Evolutionary conservation across 176 grass and related monocot species (phyloP), one percentile per base, ranked within the genome.

Genomic region (Dactylis glomerata): DNA sequence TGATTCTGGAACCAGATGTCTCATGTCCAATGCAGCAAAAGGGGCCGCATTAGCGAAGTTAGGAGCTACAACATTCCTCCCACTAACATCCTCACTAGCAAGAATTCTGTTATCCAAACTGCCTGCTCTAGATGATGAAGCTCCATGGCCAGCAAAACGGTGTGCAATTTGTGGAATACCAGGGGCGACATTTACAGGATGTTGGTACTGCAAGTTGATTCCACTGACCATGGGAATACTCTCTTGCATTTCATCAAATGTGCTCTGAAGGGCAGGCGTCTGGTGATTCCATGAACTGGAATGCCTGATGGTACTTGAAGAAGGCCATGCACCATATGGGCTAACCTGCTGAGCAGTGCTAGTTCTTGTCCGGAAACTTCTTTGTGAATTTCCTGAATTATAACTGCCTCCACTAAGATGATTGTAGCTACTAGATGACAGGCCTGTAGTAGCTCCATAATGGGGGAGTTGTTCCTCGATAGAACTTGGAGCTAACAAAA

Each of bases 321-420:
- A 84, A 32, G 88, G 78, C 86, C 88, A 90, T 23, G 86, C 74
- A 80, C 46, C 86, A 80, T 73, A 76, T 20, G 86, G 83, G 26
- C 59, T 44, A 78, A 84, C 70, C 34, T 83, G 81, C 23, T 90
- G 86, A 52, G 85, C 61, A 3, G 71, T 66, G 66, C 46, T 82
- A 40, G 77, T 95, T 87, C 93, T 90, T 66, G 89, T 75, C 52
- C 93, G 75, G 68, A 90, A 88, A 90, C 59, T 90, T 90, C 90
- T 90, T 40, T 84, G 71, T 33, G 86, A 79, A 77, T 38, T 86
- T 65, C 83, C 90, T 40, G 82, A 41, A 77, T 47, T 83, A 15
- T 41, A 36, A 76, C 54, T 74, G 42, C 69, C 75, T 83, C 47
- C 86, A 45, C 56, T 74, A 50, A 66, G 75, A 54, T 75, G 78